Evolutionary conservation across 257 asterid species (phyloP), one percentile per base, ranked within the genome.

Genomic region (Penstemon newberryi): DNA sequence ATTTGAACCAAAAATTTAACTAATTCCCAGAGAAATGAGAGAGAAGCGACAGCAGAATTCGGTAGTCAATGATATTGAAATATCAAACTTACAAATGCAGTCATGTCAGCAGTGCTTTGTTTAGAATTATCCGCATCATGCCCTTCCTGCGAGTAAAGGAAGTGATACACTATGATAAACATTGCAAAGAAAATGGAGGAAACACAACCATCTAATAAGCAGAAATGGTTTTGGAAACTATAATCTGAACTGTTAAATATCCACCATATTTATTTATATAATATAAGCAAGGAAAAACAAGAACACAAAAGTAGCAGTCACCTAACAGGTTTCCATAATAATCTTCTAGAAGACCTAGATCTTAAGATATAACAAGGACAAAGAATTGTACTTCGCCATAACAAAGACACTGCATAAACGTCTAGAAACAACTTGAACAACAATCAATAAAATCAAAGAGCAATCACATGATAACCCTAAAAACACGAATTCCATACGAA

Each of bases 51-150:
- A 6, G 38, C 47, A 42, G 39, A 64, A 62, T 37, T 43, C 10
- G 43, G 2, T 19, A 60, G 51, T 33, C 51, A 52, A 10, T 11
- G 55, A 57, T 33, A 25, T 37, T 41, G 15, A 12, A 7, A 61
- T 42, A 56, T 25, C 58, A 61, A 57, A 68, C 96, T 81, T 80
- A 90, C 97, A 77, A 90, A 90, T 39, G 83, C 86, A 74, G 97
- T 90, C 97, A 88, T 86, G 75, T 90, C 94, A 73, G 94, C 87
- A 4, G 94, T 83, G 77, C 87, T 83, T 73, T 85, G 95, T 62
- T 88, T 86, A 25, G 87, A n/a, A 56, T 78, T 56, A 18, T 84
- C 91, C 5, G 80, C 83, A 81, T 84, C 87, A 51, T 90, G 92
- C 45, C 94, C 92, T 38, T 88, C 96, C 90, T 90, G 84, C 83